These are phyloP conservation scores for Passalora sequoiae DNA, from an alignment of 2,329 filamentous ascomycete genomes.

Conservation along the genomic window DNA sequence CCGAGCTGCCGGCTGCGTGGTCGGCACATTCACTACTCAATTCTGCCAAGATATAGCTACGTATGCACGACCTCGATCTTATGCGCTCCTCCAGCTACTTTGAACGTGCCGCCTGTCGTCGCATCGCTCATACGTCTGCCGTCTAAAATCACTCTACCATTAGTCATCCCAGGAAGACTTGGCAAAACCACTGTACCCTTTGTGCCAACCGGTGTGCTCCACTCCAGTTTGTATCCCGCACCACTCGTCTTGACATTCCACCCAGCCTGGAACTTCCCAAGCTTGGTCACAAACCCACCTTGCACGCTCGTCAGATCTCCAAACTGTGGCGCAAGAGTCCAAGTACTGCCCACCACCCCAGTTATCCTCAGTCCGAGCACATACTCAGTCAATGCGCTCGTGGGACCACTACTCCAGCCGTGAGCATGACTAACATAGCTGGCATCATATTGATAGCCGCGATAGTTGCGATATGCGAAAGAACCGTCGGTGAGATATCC, in stretches of 20 bases:
- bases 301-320: conserved; percentile 41
- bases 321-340: conserved; percentile 44
- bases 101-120: neutral
- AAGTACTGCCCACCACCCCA: conserved; percentile 37
- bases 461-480: conserved; percentile 48
- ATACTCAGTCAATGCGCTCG: conserved; percentile 42
- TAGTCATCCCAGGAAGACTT: neutral
- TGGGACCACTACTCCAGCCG: conserved; percentile 37
- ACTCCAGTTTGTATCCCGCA: conserved; percentile 19
- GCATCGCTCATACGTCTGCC: neutral
- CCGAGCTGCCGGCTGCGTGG: too few relatives aligned
- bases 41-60: neutral
- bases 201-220: conserved; percentile 29
- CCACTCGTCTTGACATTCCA: conserved; percentile 29
- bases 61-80: neutral
- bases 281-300: conserved; percentile 43
- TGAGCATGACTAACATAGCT: conserved; percentile 30
- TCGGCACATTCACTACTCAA: neutral
- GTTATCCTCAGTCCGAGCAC: conserved; percentile 43
- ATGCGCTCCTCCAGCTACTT: conserved; percentile 4
- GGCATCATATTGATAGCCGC: conserved; percentile 28
- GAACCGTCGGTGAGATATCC: conserved; percentile 41
- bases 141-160: conserved; percentile 1
- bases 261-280: conserved; percentile 40
- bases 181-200: conserved; percentile 30